Conservation (phyloP, 2,329 filamentous ascomycete genomes). For the Botrytis sinoallii region DNA sequence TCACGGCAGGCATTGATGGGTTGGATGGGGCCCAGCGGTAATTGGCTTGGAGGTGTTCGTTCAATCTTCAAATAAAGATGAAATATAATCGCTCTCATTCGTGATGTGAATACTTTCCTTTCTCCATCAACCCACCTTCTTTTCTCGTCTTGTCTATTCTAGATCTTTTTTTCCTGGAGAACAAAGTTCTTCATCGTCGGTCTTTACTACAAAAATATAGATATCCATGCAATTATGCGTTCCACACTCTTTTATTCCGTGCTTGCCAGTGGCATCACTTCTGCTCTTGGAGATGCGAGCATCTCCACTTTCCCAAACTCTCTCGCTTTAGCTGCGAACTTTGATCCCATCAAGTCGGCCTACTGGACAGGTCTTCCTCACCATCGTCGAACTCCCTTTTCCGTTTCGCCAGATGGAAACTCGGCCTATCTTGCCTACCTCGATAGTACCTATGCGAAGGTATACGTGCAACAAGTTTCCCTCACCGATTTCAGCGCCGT, state of each 20-base stretch:
- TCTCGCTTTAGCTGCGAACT: constrained; percentile 48
- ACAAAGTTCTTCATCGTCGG: background rate
- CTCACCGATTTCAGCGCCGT: constrained; percentile 52
- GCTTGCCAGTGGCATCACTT: constrained; percentile 27
- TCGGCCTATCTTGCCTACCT: constrained; percentile 60
- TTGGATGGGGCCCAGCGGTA: background rate
- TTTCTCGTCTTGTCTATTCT: constrained; percentile 5
- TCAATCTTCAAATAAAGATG: background rate
- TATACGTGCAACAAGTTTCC: constrained; percentile 56
- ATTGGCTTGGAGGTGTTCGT: background rate
- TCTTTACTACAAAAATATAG: constrained; percentile 10
- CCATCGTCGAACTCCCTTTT: constrained; percentile 60
- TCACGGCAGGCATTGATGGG: background rate
- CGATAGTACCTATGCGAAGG: constrained; percentile 51
- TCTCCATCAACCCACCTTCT: background rate
- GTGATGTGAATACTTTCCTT: background rate
- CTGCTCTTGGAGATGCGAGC: constrained; percentile 25
- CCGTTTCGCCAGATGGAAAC: constrained; percentile 58
- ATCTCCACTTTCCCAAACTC: constrained; percentile 41
- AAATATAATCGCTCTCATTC: background rate
- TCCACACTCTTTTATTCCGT: constrained; percentile 27
- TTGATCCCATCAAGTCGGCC: constrained; percentile 55
- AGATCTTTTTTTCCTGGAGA: background rate
- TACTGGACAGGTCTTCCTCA: constrained; percentile 62
- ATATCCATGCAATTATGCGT: constrained; percentile 22